Conservation (phyloP, 352 stramenopile species). For the Phytophthora sansomeana region DNA sequence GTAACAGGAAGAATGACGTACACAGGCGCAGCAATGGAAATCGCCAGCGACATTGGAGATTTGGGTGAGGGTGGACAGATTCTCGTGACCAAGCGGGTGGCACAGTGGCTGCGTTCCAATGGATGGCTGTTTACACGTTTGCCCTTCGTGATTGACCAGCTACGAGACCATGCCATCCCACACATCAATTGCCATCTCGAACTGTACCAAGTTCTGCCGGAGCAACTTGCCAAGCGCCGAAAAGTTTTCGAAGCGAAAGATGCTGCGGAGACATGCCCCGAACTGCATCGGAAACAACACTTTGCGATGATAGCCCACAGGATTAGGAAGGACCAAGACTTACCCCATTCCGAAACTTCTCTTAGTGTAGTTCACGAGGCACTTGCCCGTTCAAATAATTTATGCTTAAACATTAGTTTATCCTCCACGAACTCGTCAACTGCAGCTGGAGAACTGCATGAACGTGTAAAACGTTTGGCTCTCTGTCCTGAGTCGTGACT, state of each 20-base stretch:
- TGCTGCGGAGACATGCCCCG: constrained; percentile 2
- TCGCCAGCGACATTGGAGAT: constrained; percentile 48
- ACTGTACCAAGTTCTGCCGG: constrained; percentile 52
- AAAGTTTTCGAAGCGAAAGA: constrained; percentile 37
- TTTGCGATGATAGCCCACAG: constrained; percentile 10
- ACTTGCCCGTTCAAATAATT: neutral
- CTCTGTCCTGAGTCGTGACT: constrained; percentile 13
- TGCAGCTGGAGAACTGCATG: constrained; percentile 16
- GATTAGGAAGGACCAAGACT: neutral
- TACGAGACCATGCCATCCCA: constrained; percentile 46
- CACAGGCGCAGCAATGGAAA: constrained; percentile 42
- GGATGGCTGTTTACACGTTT: constrained; percentile 35
- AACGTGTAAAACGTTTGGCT: constrained; percentile 25
- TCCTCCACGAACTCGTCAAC: neutral
- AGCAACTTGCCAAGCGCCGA: constrained; percentile 37
- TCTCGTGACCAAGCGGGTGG: constrained; percentile 57
- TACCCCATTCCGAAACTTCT: neutral
- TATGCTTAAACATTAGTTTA: constrained; percentile 6
- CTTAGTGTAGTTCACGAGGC: neutral
- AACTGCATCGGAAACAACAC: constrained; percentile 20
- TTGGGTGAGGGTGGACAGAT: constrained; percentile 61
- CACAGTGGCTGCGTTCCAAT: constrained; percentile 45
- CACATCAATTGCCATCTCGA: constrained; percentile 52
- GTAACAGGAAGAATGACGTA: constrained; percentile 61
- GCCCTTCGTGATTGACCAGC: constrained; percentile 38